A percentile compares a stretch with the other conserved stretches of the same genome.
Conservation (phyloP, 2,329 filamentous ascomycete species). For the Hymenoscyphus occultus region DNA sequence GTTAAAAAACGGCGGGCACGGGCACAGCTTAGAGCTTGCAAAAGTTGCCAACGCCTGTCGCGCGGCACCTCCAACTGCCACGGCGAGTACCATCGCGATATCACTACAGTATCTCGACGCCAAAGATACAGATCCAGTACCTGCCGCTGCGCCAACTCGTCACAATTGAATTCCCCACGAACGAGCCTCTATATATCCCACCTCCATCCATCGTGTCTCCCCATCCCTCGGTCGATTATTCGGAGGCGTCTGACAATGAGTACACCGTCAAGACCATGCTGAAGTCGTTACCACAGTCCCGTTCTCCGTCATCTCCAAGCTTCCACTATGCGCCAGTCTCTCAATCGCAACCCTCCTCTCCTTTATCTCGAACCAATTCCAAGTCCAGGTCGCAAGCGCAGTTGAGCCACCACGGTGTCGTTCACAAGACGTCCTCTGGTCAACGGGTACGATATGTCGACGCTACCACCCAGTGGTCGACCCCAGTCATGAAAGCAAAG, state of each 20-base stretch:
- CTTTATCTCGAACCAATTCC: constrained; percentile 28
- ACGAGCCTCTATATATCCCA: neutral
- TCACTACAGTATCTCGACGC: neutral
- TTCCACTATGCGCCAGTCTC: constrained; percentile 33
- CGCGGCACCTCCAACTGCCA: neutral
- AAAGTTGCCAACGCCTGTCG: neutral
- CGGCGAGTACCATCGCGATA: neutral
- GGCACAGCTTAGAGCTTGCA: neutral
- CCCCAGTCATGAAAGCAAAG: constrained; percentile 27
- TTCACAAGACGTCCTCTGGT: constrained; percentile 18
- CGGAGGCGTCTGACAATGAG: constrained; percentile 5
- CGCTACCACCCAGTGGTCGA: constrained; percentile 33
- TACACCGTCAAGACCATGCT: constrained; percentile 31
- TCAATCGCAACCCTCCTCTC: constrained; percentile 26
- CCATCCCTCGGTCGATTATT: neutral
- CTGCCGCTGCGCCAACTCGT: neutral
- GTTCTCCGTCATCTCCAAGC: constrained; percentile 31
- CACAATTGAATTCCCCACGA: neutral
- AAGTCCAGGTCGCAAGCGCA: constrained; percentile 22
- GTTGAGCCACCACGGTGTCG: constrained; percentile 8
- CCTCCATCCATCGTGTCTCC: neutral
- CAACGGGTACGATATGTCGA: constrained; percentile 31
- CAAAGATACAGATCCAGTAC: neutral
- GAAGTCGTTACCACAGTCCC: constrained; percentile 29
- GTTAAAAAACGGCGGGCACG: neutral